Conservation (phyloP, 345 rosid species). For the Excoecaria agallocha region DNA sequence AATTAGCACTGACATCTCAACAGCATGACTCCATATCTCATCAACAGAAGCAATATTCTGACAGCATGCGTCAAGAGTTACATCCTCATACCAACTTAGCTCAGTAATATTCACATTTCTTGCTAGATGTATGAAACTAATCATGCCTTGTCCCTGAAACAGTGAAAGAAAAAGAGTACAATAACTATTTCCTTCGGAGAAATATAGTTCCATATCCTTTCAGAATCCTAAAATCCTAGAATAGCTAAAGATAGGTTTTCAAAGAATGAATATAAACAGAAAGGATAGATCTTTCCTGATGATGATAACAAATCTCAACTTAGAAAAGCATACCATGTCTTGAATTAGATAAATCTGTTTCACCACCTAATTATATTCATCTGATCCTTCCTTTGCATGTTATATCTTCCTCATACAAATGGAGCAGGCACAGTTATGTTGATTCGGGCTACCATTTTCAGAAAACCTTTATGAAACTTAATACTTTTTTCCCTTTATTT, state of each 20-base stretch:
- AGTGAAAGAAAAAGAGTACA: constrained; percentile 21
- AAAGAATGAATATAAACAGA: neutral
- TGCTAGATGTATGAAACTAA: constrained; percentile 58
- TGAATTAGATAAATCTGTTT: neutral
- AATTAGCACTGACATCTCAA: constrained; percentile 78
- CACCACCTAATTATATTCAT: too few relatives aligned
- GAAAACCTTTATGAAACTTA: neutral
- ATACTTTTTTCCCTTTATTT: neutral
- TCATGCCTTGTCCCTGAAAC: constrained; percentile 83
- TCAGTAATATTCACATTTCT: constrained; percentile 58
- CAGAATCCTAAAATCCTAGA: neutral
- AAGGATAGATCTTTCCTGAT: neutral
- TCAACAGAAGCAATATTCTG: constrained; percentile 75
- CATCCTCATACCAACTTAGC: constrained; percentile 59
- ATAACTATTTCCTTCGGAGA: neutral
- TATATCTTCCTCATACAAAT: too few relatives aligned
- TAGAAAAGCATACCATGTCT: too few relatives aligned
- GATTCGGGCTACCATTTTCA: neutral
- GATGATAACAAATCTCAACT: neutral
- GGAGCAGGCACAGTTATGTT: neutral
- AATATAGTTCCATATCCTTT: neutral
- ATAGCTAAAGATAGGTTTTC: neutral
- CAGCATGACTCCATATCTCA: constrained; percentile 72
- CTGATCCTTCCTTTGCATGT: too few relatives aligned
- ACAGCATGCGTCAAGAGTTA: constrained; percentile 86